Conservation (phyloP, 495 filamentous ascomycete genomes). For the Penicillium bovifimosum region DNA sequence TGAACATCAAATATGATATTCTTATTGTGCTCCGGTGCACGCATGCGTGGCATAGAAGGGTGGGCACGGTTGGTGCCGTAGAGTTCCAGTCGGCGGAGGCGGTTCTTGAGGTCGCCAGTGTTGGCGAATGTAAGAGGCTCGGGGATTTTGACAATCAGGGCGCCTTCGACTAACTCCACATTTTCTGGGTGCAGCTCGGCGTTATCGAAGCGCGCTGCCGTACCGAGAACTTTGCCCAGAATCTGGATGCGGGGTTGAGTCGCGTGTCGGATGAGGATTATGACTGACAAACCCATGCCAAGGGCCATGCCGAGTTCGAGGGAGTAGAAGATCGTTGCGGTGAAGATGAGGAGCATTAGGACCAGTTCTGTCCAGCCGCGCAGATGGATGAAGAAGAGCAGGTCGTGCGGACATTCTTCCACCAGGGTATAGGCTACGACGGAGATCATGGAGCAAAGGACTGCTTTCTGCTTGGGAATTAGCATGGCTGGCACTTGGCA, state of each 20-base stretch:
- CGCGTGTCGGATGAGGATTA: conserved; percentile 82
- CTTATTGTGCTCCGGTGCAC: conserved; percentile 65
- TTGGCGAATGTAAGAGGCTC: conserved; percentile 97
- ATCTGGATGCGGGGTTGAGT: conserved; percentile 96
- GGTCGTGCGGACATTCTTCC: conserved; percentile 89
- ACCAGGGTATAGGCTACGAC: conserved; percentile 92
- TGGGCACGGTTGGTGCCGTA: conserved; percentile 83
- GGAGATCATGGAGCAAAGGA: conserved; percentile 89
- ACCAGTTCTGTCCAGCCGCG: conserved; percentile 77
- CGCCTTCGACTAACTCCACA: conserved; percentile 85
- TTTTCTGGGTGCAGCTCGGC: conserved; percentile 71
- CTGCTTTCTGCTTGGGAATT: conserved; percentile 63
- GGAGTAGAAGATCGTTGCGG: conserved; percentile 89
- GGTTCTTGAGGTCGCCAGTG: conserved; percentile 82
- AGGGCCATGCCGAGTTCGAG: conserved; percentile 81
- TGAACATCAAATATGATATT: conserved; percentile 97
- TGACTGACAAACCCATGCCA: conserved; percentile 78
- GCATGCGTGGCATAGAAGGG: conserved; percentile 74
- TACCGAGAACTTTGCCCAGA: conserved; percentile 81
- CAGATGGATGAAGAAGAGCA: conserved; percentile 83
- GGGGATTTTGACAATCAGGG: conserved; percentile 93
- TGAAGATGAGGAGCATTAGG: conserved; percentile 85
- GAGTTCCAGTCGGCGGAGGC: conserved; percentile 75
- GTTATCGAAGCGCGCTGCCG: conserved; percentile 72
- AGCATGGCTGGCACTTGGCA: not conserved